Evolutionary conservation across 345 rosid species (phyloP), one percentile per base, ranked within the genome.

Genomic region (Rubroshorea leprosula): DNA sequence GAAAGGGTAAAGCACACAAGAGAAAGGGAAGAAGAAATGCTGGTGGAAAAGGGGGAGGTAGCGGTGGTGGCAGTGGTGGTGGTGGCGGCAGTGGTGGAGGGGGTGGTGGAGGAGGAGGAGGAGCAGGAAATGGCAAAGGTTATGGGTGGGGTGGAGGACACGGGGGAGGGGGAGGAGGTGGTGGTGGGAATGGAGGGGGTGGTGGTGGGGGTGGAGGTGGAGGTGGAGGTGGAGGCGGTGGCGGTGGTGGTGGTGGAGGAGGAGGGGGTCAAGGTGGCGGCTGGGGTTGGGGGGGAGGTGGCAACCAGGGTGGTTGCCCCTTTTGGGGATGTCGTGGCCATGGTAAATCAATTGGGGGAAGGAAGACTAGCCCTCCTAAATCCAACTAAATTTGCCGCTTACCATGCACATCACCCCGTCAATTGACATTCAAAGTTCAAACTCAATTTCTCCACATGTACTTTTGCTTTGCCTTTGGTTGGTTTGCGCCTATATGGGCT

Each of bases 241-340:
- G 49, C 1, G 49, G 49, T 45, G 17, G 49, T 11, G 17, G 17
- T 4, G 49, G 49, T 10, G 49, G 49, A 11, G 49, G 49, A 11
- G 49, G 49, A 14, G 49, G 49, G n/a, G 49, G 49, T 45, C 16
- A 16, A 45, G 49, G 49, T 45, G 49, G 49, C 5, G 49, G 49
- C 5, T 11, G 49, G 14, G 17, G 49, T 16, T 0, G 49, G 5
- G 49, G 49, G 5, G 49, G 49, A 3, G 35, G 35, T 29, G 35
- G 35, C 5, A 29, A 29, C 56, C 58, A 68, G 1, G 85, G 78
- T 58, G 47, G 58, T 25, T 78, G 85, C 49, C 78, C 83, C 79
- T 46, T 46, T 62, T 80, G 83, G 76, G 87, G 85, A 45, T 76
- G 93, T 27, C 68, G 69, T 35, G 72, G 67, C 49, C 45, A 61